A percentile compares a stretch with the other conserved stretches of the same genome.
phyloP scores from a whole-genome alignment of 2,329 filamentous ascomycete genomes.

The Pyrenochaeta sp. region DNA sequence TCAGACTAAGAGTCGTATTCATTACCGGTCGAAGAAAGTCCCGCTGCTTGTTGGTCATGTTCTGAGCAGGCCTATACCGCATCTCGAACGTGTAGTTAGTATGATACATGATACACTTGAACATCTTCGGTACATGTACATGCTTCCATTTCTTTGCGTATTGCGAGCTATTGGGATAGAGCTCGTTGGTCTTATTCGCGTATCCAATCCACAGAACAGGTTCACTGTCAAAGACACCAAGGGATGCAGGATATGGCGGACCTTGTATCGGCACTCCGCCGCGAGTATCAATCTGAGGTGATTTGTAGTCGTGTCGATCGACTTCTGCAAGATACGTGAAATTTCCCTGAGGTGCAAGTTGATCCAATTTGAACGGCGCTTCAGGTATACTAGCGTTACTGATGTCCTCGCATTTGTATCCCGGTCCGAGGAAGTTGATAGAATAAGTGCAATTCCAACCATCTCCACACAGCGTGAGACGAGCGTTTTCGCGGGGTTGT shows the following conservation, averaged over 20 bases:
- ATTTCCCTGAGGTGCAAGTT: conserved; percentile 43
- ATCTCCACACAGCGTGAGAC: conserved; percentile 37
- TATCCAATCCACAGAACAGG: conserved; percentile 50
- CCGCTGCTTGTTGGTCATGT: conserved; percentile 28
- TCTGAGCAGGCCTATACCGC: conserved; percentile 38
- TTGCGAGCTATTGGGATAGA: conserved; percentile 31
- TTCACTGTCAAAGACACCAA: conserved; percentile 46
- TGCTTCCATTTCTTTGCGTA: conserved; percentile 38
- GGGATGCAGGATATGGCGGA: conserved; percentile 34
- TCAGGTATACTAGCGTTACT: conserved; percentile 15
- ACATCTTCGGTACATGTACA: conserved; percentile 44
- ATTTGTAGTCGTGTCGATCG: conserved; percentile 41
- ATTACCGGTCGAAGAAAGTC: conserved; percentile 42
- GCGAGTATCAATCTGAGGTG: conserved; percentile 35
- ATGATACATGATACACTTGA: conserved; percentile 46
- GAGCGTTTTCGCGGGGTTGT: conserved; percentile 32
- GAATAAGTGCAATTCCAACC: conserved; percentile 49
- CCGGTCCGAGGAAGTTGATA: conserved; percentile 45
- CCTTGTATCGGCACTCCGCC: conserved; percentile 30
- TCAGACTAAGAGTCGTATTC: conserved; percentile 34
- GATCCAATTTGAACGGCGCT: conserved; percentile 39
- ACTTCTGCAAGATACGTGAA: conserved; percentile 42
- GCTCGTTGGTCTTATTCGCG: conserved; percentile 35
- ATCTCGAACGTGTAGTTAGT: conserved; percentile 49
- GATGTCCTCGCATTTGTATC: conserved; percentile 48